Conservation (phyloP, 352 stramenopile genomes). For the Aphanomyces euteiches region DNA sequence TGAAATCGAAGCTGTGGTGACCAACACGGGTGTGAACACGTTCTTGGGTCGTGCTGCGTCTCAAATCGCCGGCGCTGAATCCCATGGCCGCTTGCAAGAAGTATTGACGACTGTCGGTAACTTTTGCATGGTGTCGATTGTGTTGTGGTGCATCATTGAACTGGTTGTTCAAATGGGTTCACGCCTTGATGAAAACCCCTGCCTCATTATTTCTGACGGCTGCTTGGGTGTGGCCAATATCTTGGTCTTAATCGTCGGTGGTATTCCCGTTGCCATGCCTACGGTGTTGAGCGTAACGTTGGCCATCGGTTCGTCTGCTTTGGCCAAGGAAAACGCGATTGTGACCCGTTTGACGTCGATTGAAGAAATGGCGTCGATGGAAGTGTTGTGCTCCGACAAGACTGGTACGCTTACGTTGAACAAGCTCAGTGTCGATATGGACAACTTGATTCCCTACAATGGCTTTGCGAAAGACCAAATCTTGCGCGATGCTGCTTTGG, state of each 20-base stretch:
- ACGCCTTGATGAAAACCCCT: slow-evolving; percentile 67
- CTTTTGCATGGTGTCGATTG: slow-evolving; percentile 83
- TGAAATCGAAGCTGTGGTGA: slow-evolving; percentile 89
- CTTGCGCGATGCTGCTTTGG: slow-evolving; percentile 55
- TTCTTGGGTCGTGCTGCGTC: slow-evolving; percentile 88
- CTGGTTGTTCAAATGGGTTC: slow-evolving; percentile 80
- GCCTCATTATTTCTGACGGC: slow-evolving; percentile 72
- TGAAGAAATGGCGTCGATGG: slow-evolving; percentile 90
- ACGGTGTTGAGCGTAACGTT: slow-evolving; percentile 90
- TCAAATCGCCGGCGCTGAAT: slow-evolving; percentile 70
- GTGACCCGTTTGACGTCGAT: slow-evolving; percentile 90
- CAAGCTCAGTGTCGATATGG: slow-evolving; percentile 91
- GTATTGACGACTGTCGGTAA: slow-evolving; percentile 92
- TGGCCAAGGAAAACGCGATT: slow-evolving; percentile 90
- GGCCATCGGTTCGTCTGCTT: slow-evolving; percentile 85
- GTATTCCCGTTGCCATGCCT: slow-evolving; percentile 92
- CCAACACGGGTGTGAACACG: slow-evolving; percentile 81
- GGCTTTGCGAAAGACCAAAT: slow-evolving; percentile 55
- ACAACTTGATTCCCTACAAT: slow-evolving; percentile 77
- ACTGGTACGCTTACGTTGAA: slow-evolving; percentile 94
- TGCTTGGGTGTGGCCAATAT: slow-evolving; percentile 69
- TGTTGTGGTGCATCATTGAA: slow-evolving; percentile 83
- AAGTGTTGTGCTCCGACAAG: slow-evolving; percentile 94
- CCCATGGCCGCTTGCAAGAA: slow-evolving; percentile 83
- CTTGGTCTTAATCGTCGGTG: slow-evolving; percentile 87